Conservation (phyloP, 495 filamentous ascomycete species). For the Filosporella fistucella region DNA sequence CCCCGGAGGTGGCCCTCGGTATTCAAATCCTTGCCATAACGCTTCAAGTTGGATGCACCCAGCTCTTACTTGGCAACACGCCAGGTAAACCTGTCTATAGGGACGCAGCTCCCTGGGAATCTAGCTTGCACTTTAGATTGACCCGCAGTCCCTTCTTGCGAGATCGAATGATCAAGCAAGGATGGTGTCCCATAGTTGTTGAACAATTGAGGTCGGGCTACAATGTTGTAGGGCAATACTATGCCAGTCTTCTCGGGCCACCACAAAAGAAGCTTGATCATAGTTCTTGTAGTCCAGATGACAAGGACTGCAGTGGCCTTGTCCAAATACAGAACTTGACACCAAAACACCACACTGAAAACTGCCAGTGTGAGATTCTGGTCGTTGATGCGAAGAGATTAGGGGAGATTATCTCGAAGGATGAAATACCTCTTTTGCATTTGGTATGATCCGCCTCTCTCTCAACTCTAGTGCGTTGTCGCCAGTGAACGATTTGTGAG, state of each 20-base stretch:
- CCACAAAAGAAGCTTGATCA: slow-evolving; percentile 12
- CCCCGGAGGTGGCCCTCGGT: slow-evolving; percentile 1
- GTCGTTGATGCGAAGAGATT: neutral
- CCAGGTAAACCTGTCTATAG: neutral
- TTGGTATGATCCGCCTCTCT: neutral
- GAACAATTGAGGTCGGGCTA: slow-evolving; percentile 1
- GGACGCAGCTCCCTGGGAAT: slow-evolving; percentile 1
- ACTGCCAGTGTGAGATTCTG: slow-evolving; percentile 3
- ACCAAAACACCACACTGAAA: neutral
- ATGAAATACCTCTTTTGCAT: slow-evolving; percentile 9
- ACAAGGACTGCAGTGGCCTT: slow-evolving; percentile 6
- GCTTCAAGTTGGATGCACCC: slow-evolving; percentile 1
- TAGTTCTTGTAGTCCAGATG: neutral
- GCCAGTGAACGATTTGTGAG: too few relatives aligned
- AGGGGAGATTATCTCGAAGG: neutral
- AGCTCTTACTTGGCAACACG: neutral
- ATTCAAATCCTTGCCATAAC: slow-evolving; percentile 9
- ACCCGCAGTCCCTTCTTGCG: neutral
- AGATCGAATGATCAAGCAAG: slow-evolving; percentile 4
- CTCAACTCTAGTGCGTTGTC: too few relatives aligned
- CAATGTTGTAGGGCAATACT: slow-evolving; percentile 6
- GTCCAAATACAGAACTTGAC: neutral
- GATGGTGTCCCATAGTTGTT: slow-evolving; percentile 8
- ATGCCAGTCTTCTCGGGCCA: slow-evolving; percentile 15
- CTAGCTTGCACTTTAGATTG: neutral